Conservation (phyloP, 129 eudicot genomes). For the Pseudognaphalium luteoalbum region DNA sequence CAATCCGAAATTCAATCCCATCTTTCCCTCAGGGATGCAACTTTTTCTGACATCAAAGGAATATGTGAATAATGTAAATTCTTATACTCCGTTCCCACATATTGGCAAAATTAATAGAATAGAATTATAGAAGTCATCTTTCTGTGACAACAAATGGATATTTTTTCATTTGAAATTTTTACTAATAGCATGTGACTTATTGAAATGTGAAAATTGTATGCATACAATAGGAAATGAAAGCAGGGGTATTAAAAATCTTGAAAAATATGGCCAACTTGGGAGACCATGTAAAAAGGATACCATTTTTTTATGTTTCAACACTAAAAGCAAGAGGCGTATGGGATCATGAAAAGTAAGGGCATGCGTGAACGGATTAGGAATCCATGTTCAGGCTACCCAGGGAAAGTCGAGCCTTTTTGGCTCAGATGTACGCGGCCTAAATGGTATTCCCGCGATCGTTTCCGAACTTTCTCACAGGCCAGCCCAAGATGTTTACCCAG, state of each 20-base stretch:
- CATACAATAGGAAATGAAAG: background rate
- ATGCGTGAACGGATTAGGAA: no score
- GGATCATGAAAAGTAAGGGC: constrained; percentile 1
- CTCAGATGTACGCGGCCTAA: no score
- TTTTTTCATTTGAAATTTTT: background rate
- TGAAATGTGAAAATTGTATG: background rate
- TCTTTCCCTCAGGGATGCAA: background rate
- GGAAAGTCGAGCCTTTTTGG: no score
- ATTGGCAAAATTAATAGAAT: background rate
- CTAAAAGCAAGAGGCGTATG: background rate
- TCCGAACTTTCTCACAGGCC: no score
- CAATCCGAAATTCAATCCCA: background rate
- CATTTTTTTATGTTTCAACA: background rate
- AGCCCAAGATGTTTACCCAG: no score
- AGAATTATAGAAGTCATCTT: background rate
- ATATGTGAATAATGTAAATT: background rate
- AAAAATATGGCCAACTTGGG: background rate
- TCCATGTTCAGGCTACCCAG: no score
- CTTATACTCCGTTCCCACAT: background rate
- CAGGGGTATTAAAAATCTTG: constrained; percentile 12
- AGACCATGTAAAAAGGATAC: background rate
- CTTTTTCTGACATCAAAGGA: background rate
- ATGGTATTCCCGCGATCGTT: no score
- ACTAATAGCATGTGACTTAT: background rate
- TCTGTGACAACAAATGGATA: background rate